A percentile compares a stretch with the other conserved stretches of the same genome.
phyloP scores from a whole-genome alignment of 495 filamentous ascomycete genomes.

The Neurospora sp. region DNA sequence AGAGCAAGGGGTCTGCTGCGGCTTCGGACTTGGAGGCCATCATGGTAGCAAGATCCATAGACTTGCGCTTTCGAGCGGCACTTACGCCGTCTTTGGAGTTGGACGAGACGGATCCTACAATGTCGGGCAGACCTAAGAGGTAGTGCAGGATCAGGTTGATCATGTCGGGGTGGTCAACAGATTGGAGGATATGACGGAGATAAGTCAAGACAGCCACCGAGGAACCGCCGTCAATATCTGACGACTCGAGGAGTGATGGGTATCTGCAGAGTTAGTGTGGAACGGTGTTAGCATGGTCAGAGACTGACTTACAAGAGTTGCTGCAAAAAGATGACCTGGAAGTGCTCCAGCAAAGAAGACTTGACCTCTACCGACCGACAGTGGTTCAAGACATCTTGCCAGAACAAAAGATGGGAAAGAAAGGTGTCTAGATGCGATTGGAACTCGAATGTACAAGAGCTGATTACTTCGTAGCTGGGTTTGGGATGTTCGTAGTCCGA shows the following conservation, averaged over 20 bases:
- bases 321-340: conserved; percentile 91
- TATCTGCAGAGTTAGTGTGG: conserved; percentile 48
- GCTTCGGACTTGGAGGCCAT: conserved; percentile 57
- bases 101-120: conserved; percentile 19
- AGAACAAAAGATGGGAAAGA: conserved; percentile 88
- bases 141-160: conserved; percentile 91
- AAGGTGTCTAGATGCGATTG: conserved; percentile 82
- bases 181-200: conserved; percentile 79
- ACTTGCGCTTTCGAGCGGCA: conserved; percentile 72
- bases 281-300: background rate
- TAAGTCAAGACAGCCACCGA: conserved; percentile 94
- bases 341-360: conserved; percentile 88
- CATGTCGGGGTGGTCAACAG: conserved; percentile 82
- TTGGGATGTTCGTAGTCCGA: conserved; percentile 67
- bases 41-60: conserved; percentile 74
- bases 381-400: conserved; percentile 96
- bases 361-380: conserved; percentile 87
- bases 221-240: conserved; percentile 91
- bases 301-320: conserved; percentile 68
- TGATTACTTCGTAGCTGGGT: conserved; percentile 56
- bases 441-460: conserved; percentile 57
- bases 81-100: conserved; percentile 31
- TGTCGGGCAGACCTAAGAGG: conserved; percentile 65
- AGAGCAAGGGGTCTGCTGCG: conserved; percentile 72
- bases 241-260: conserved; percentile 90